Evolutionary conservation across 495 filamentous ascomycete genomes (phyloP).

Genomic region (Schizothecium vesticola): DNA sequence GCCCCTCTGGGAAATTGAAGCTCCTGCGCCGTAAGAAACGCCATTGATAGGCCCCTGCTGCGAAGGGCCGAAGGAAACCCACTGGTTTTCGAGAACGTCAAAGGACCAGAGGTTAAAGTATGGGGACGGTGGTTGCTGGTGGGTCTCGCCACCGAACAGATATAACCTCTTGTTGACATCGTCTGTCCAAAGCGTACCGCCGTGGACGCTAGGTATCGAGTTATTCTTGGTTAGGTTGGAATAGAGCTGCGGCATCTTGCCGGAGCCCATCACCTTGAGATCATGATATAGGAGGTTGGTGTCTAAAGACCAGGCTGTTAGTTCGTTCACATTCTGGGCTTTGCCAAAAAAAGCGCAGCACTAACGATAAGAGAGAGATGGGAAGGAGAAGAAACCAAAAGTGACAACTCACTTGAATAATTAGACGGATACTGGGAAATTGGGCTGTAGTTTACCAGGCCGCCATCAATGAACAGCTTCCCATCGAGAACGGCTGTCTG

Average conservation of each 20-base stretch:
- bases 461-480: constrained; percentile 52
- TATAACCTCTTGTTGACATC: constrained; percentile 49
- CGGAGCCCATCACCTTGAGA: constrained; percentile 33
- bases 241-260: constrained; percentile 46
- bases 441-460: constrained; percentile 42
- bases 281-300: constrained; percentile 44
- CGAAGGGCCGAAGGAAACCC: constrained; percentile 32
- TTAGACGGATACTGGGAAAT: constrained; percentile 41
- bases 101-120: constrained; percentile 38
- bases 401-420: constrained; percentile 39
- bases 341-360: not conserved
- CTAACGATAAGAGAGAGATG: not conserved
- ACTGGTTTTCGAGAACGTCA: constrained; percentile 42
- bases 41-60: constrained; percentile 8
- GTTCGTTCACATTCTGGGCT: not conserved
- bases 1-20: constrained; percentile 18
- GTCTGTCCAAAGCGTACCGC: constrained; percentile 49
- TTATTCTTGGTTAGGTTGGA: constrained; percentile 47
- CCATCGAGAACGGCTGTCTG: constrained; percentile 47
- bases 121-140: constrained; percentile 28
- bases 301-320: constrained; percentile 27
- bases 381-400: not conserved
- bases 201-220: constrained; percentile 39
- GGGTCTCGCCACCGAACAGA: constrained; percentile 47
- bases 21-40: constrained; percentile 21